Evolutionary conservation across 2,329 filamentous ascomycete genomes (phyloP).

Genomic region (Byssothecium circinans): DNA sequence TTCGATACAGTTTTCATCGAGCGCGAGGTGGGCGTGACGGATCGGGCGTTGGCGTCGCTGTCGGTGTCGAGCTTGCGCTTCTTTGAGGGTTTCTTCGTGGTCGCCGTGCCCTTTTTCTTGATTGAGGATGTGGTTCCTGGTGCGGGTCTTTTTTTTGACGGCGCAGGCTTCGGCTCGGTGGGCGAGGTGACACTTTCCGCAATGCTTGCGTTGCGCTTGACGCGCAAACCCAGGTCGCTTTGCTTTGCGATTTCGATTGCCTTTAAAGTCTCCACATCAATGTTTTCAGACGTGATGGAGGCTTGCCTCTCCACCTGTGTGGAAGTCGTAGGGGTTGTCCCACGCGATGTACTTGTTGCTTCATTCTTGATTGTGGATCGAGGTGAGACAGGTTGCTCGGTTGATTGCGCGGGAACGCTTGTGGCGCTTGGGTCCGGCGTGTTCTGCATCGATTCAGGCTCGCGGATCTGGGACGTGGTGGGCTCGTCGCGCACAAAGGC

Average conservation of each 20-base stretch:
- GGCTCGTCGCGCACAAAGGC: slow-evolving; percentile 35
- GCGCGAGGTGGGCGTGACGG: slow-evolving; percentile 47
- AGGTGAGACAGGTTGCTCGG: slow-evolving; percentile 28
- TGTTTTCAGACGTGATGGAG: slow-evolving; percentile 22
- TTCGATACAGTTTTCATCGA: slow-evolving; percentile 32
- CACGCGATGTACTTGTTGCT: slow-evolving; percentile 40
- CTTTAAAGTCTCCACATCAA: slow-evolving; percentile 46
- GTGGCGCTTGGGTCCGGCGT: slow-evolving; percentile 15
- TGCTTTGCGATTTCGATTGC: slow-evolving; percentile 49
- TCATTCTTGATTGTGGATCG: slow-evolving; percentile 47
- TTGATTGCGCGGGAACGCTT: slow-evolving; percentile 10
- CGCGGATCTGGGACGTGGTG: slow-evolving; percentile 29
- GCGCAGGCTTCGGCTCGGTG: slow-evolving; percentile 40
- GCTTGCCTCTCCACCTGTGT: slow-evolving; percentile 20
- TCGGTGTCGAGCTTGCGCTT: slow-evolving; percentile 49
- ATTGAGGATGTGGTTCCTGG: slow-evolving; percentile 35
- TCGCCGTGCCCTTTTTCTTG: slow-evolving; percentile 52
- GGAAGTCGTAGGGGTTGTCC: slow-evolving; percentile 33
- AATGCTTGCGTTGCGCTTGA: slow-evolving; percentile 36
- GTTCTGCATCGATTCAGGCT: slow-evolving; percentile 19
- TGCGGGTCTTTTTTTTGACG: slow-evolving; percentile 50
- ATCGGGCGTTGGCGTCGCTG: slow-evolving; percentile 30
- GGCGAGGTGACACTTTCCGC: slow-evolving; percentile 46
- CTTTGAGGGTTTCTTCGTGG: slow-evolving; percentile 50
- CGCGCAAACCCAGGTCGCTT: slow-evolving; percentile 48